Evolutionary conservation across 805 yeast genomes (phyloP).

Genomic region (Komagataella populi): DNA sequence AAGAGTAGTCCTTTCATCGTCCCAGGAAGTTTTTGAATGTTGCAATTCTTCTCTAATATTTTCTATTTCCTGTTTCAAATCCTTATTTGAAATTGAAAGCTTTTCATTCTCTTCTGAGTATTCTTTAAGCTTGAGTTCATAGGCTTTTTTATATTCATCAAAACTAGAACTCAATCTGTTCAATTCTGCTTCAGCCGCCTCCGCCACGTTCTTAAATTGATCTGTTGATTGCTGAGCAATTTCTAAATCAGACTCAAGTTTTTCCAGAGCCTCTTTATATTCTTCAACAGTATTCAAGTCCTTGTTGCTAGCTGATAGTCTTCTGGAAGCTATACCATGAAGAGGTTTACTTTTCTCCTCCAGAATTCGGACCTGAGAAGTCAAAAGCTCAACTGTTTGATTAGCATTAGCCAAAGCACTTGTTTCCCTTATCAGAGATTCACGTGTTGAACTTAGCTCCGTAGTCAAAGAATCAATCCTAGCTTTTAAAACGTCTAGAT

Average conservation of each 20-base stretch:
- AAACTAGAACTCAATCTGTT: constrained; percentile 37
- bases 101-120: constrained; percentile 6
- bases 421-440: constrained; percentile 27
- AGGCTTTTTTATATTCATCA: constrained; percentile 25
- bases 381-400: background rate
- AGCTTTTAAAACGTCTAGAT: constrained; percentile 41
- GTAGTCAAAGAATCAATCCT: constrained; percentile 42
- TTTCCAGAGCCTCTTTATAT: constrained; percentile 12
- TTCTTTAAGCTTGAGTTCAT: constrained; percentile 4
- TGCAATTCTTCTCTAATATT: constrained; percentile 15
- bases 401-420: constrained; percentile 18
- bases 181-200: constrained; percentile 55
- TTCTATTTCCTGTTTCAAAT: constrained; percentile 10
- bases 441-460: constrained; percentile 27
- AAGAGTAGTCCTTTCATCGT: constrained; percentile 7
- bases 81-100: background rate
- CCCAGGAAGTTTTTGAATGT: constrained; percentile 22
- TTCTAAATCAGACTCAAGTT: constrained; percentile 27
- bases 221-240: constrained; percentile 41
- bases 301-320: background rate
- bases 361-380: background rate
- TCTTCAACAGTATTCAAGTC: constrained; percentile 6
- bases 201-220: constrained; percentile 51
- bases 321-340: background rate
- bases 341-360: background rate